Percentiles rank a stretch among this genome's conserved stretches.
Evolutionary conservation across 108 stramenopile genomes (phyloP).

Genomic region (Discostella pseudostelligera): DNA sequence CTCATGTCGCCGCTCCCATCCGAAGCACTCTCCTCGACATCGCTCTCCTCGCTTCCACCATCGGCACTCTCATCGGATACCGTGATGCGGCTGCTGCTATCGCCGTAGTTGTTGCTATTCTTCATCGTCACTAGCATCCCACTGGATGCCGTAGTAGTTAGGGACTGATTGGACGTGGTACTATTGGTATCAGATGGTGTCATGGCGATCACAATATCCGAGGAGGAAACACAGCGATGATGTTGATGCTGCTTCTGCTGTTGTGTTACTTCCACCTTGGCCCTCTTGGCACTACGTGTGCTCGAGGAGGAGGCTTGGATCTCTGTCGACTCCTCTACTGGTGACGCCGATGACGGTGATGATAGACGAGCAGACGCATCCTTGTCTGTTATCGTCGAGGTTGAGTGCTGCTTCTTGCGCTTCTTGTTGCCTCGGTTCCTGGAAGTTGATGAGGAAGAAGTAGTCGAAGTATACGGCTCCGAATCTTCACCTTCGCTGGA

Average conservation of each 20-base stretch:
- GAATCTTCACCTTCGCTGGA: conserved; percentile 10
- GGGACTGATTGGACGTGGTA: neutral
- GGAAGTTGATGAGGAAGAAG: conserved; percentile 2
- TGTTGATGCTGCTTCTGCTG: too few relatives aligned
- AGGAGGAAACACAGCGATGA: too few relatives aligned
- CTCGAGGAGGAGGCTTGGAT: neutral
- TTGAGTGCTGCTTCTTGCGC: neutral
- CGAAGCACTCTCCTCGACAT: neutral
- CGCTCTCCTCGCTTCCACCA: neutral
- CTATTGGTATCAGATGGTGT: neutral
- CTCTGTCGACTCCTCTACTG: neutral
- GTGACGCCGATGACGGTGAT: neutral
- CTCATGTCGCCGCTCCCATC: neutral
- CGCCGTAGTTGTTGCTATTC: neutral
- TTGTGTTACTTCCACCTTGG: neutral
- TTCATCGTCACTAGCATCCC: neutral
- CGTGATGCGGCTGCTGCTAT: neutral
- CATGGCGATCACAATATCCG: neutral
- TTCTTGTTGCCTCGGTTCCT: conserved; percentile 5
- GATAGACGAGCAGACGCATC: neutral
- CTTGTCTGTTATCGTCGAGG: neutral
- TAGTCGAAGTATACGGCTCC: conserved; percentile 1
- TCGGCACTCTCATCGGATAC: conserved; percentile 2
- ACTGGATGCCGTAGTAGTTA: neutral
- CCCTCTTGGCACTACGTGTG: conserved; percentile 12